Evolutionary conservation across 306 rosid species (phyloP), one percentile per base, ranked within the genome.

Genomic region (Castanea mollissima): DNA sequence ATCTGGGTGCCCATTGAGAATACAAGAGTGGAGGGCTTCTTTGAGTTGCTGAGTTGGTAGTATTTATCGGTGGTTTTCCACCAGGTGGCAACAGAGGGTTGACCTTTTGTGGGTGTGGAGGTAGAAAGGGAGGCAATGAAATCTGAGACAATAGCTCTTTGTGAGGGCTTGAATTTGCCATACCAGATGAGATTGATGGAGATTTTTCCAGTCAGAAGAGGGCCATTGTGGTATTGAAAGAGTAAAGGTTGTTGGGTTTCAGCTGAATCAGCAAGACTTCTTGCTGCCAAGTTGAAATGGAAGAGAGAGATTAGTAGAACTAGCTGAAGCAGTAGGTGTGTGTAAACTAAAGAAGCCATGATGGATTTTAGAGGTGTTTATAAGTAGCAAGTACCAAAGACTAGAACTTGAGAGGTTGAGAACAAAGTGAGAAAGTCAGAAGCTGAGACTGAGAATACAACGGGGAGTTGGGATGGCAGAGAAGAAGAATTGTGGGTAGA

Each of bases 171-270:
- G 90, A 92, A 92, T 13, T 77, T 81, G 2, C 91, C 97, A 52
- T 92, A 90, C 94, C 92, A 92, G 19, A 85, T 71, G 41, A 92
- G 68, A 74, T 90, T 82, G 67, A 87, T 15, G 76, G 92, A 75
- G 77, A 87, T 25, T 67, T 85, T 85, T 1, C 92, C 92, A 1
- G 51, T 55, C 2, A 88, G 89, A 78, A 92, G 92, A 46, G 89
- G 85, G 34, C 97, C 97, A 2, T 83, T 85, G 64, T 92, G 97
- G 89, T 90, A 87, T 2, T 85, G 79, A 44, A 92, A 89, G 12
- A 71, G 35, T 18, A 86, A 7, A 0, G 83, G 76, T 6, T 77
- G 75, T 16, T 82, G 70, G 54, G 54, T 49, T 10, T 49, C 46
- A 38, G 46, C 46, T 7, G 46, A 38, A 38, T 0, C 0, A 2